These are phyloP conservation scores for Arachnomyces sp. DNA, from an alignment of 2,329 filamentous ascomycete genomes.

Conservation along the genomic window DNA sequence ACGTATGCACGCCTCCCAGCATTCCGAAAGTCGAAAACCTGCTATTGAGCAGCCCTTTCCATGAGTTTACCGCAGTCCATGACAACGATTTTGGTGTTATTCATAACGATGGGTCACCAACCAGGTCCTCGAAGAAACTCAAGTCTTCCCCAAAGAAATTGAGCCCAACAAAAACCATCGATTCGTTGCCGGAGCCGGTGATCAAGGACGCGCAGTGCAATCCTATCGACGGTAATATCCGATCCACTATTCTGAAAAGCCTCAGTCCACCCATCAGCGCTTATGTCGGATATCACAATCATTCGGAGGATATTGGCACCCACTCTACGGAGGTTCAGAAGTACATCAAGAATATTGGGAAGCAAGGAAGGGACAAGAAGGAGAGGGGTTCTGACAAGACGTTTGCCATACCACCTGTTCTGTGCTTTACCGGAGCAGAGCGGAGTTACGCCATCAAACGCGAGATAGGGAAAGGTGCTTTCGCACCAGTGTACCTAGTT, in stretches of 20 bases:
- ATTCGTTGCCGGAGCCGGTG: conserved; percentile 48
- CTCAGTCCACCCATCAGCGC: conserved; percentile 65
- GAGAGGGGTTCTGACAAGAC: conserved; percentile 48
- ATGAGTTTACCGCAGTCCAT: conserved; percentile 53
- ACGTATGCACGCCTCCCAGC: conserved; percentile 18
- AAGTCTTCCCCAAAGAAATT: conserved; percentile 17
- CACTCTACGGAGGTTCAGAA: conserved; percentile 71
- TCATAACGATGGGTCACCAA: conserved; percentile 29
- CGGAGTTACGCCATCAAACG: conserved; percentile 70
- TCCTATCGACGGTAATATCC: conserved; percentile 70
- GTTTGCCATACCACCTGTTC: conserved; percentile 52
- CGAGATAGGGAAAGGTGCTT: conserved; percentile 87
- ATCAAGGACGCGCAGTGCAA: conserved; percentile 82
- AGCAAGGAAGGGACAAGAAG: conserved; percentile 28
- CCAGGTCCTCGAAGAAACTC: conserved; percentile 31
- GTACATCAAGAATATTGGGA: conserved; percentile 62
- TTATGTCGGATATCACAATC: conserved; percentile 74
- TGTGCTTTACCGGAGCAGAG: conserved; percentile 60
- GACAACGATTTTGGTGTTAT: conserved; percentile 33
- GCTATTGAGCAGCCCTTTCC: conserved; percentile 63
- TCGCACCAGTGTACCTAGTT: conserved; percentile 88
- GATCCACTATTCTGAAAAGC: conserved; percentile 65
- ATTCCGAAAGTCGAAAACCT: conserved; percentile 38
- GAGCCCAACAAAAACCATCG: conserved; percentile 13
- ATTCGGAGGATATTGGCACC: conserved; percentile 56